Conservation (phyloP, 495 filamentous ascomycete genomes). For the Chaetomidium leptoderma region DNA sequence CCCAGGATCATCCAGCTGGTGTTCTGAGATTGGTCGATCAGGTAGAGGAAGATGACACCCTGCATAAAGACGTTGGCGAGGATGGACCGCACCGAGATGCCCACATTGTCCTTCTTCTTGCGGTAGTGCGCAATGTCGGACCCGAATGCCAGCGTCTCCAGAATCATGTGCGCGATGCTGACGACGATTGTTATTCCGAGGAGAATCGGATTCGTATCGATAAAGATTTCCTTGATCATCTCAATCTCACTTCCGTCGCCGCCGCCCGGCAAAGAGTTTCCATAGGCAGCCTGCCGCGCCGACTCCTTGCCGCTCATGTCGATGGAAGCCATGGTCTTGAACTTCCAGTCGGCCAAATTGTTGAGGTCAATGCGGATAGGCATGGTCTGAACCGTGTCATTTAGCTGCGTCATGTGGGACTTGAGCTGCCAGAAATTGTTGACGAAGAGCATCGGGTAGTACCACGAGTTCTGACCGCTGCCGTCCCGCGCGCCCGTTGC, state of each 20-base stretch:
- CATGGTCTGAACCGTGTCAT: conserved; percentile 79
- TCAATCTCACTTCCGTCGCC: conserved; percentile 71
- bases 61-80: conserved; percentile 99
- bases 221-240: conserved; percentile 87
- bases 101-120: conserved; percentile 99
- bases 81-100: conserved; percentile 91
- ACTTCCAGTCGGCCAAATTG: conserved; percentile 87
- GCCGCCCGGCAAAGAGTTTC: conserved; percentile 57
- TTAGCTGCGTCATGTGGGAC: conserved; percentile 85
- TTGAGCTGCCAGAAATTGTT: conserved; percentile 98
- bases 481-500: conserved; percentile 66
- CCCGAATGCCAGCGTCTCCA: conserved; percentile 95
- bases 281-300: conserved; percentile 61
- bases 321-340: conserved; percentile 73
- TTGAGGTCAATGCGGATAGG: conserved; percentile 81
- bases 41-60: conserved; percentile 88
- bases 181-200: conserved; percentile 79
- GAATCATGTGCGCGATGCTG: conserved; percentile 85
- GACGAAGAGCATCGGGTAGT: conserved; percentile 82
- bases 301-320: conserved; percentile 83
- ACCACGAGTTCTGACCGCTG: conserved; percentile 88
- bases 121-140: conserved; percentile 96
- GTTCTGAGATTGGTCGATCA: conserved; percentile 96
- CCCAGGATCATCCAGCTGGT: conserved; percentile 99
- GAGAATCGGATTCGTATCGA: conserved; percentile 92